These are phyloP conservation scores for Elsinoe fawcettii DNA, from an alignment of 2,329 filamentous ascomycete species.

Conservation along the genomic window DNA sequence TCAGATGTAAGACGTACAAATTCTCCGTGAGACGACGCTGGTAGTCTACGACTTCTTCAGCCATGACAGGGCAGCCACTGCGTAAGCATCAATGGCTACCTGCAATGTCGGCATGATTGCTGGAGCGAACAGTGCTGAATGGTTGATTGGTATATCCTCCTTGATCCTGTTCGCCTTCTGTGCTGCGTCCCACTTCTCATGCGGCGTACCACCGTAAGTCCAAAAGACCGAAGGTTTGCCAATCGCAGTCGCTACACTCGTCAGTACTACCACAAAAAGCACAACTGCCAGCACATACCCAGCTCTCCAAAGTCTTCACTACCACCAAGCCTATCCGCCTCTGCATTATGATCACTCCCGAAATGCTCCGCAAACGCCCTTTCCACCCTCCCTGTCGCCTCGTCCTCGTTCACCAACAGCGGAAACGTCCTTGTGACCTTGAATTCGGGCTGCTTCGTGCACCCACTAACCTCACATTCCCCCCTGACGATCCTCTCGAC, in stretches of 20 bases:
- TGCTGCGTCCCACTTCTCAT: slow-evolving; percentile 43
- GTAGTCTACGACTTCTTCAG: slow-evolving; percentile 21
- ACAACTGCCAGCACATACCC: slow-evolving; percentile 32
- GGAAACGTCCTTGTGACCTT: slow-evolving; percentile 39
- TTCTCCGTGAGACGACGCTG: neutral
- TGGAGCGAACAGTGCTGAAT: slow-evolving; percentile 53
- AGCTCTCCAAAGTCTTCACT: slow-evolving; percentile 55
- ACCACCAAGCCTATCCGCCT: slow-evolving; percentile 37
- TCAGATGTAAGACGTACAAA: neutral
- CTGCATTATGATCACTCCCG: slow-evolving; percentile 24
- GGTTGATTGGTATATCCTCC: slow-evolving; percentile 50
- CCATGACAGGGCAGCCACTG: slow-evolving; percentile 30
- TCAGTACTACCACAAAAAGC: too few species aligned
- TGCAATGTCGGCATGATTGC: slow-evolving; percentile 51
- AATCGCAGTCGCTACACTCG: slow-evolving; percentile 34
- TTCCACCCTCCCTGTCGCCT: slow-evolving; percentile 37
- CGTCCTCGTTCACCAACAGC: slow-evolving; percentile 45
- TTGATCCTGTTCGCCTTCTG: slow-evolving; percentile 38
- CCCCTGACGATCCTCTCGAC: slow-evolving; percentile 49
- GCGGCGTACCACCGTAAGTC: slow-evolving; percentile 48
- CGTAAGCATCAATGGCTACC: slow-evolving; percentile 38
- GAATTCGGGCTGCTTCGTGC: slow-evolving; percentile 38
- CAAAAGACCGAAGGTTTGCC: slow-evolving; percentile 47
- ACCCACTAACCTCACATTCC: slow-evolving; percentile 46
- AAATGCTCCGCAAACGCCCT: slow-evolving; percentile 43